A percentile compares a stretch with the other conserved stretches of the same genome.
These are phyloP conservation scores for Aspergillus panamensis DNA, from an alignment of 495 filamentous ascomycete species.

Conservation along the genomic window DNA sequence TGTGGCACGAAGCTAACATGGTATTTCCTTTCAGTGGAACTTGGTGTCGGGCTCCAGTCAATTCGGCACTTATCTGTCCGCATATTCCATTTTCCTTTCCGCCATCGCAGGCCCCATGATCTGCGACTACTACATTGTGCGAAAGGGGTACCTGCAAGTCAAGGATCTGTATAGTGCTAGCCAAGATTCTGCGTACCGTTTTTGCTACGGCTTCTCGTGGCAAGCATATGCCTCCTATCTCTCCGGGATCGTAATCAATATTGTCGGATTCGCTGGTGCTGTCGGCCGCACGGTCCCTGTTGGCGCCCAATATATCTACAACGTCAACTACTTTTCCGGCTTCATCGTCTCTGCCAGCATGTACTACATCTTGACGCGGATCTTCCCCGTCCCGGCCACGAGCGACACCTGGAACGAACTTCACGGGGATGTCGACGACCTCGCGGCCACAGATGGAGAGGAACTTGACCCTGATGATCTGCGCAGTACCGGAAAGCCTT, in stretches of 20 bases:
- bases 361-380: slow-evolving; percentile 67
- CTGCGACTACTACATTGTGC: slow-evolving; percentile 86
- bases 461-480: slow-evolving; percentile 26
- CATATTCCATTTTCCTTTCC: slow-evolving; percentile 93
- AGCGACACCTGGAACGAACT: slow-evolving; percentile 82
- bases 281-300: slow-evolving; percentile 68
- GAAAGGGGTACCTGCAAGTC: slow-evolving; percentile 76
- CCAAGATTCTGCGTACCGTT: slow-evolving; percentile 67
- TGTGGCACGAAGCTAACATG: slow-evolving; percentile 7
- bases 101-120: slow-evolving; percentile 90
- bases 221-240: slow-evolving; percentile 83
- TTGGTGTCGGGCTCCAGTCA: slow-evolving; percentile 73
- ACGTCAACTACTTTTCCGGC: slow-evolving; percentile 84
- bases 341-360: slow-evolving; percentile 63
- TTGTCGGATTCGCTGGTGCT: slow-evolving; percentile 86
- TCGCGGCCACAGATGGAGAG: slow-evolving; percentile 41
- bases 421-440: slow-evolving; percentile 51
- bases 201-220: slow-evolving; percentile 70
- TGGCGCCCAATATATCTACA: slow-evolving; percentile 84
- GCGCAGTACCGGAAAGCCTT: slow-evolving; percentile 10
- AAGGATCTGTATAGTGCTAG: slow-evolving; percentile 75
- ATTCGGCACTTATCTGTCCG: slow-evolving; percentile 92
- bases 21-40: slow-evolving; percentile 53
- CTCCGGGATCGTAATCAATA: slow-evolving; percentile 82
- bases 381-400: slow-evolving; percentile 70